These are phyloP conservation scores for Pulveroboletus sp. DNA, from an alignment of 768 basidiomycete species.

Conservation along the genomic window DNA sequence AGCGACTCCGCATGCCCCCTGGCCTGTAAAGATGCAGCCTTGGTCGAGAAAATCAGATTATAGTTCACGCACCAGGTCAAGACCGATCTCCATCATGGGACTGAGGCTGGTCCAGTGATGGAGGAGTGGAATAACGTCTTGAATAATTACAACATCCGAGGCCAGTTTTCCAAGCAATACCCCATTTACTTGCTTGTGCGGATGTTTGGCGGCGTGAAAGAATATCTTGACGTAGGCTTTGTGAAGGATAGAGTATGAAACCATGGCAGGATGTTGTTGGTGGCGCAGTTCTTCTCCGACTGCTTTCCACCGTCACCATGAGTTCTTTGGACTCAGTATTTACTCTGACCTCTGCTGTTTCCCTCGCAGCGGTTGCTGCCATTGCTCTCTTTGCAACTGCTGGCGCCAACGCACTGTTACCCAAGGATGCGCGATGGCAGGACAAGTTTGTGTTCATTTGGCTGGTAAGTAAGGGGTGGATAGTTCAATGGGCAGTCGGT, in stretches of 20 bases:
- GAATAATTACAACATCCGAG: conserved; percentile 42
- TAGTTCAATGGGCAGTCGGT: not conserved
- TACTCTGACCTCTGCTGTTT: conserved; percentile 60
- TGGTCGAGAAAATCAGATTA: not conserved
- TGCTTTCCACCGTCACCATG: conserved; percentile 11
- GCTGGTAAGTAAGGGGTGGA: conserved; percentile 48
- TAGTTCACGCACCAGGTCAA: conserved; percentile 58
- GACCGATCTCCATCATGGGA: conserved; percentile 84
- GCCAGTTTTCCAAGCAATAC: conserved; percentile 62
- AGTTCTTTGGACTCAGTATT: conserved; percentile 35
- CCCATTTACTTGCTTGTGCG: conserved; percentile 72
- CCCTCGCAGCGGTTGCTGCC: conserved; percentile 56
- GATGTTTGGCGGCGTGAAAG: conserved; percentile 79
- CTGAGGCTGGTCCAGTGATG: conserved; percentile 85
- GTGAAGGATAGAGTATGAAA: conserved; percentile 51
- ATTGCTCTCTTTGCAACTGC: conserved; percentile 50
- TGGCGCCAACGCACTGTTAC: conserved; percentile 56
- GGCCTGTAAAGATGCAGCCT: conserved; percentile 41
- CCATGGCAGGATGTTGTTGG: conserved; percentile 19
- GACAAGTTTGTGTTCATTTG: conserved; percentile 75
- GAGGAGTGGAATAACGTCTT: conserved; percentile 72
- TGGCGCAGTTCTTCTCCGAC: too few relatives aligned
- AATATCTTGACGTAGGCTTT: conserved; percentile 72
- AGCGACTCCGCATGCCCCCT: conserved; percentile 54
- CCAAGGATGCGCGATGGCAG: conserved; percentile 60